Evolutionary conservation across 495 filamentous ascomycete species (phyloP), one percentile per base, ranked within the genome.

Genomic region (Apodospora peruviana): DNA sequence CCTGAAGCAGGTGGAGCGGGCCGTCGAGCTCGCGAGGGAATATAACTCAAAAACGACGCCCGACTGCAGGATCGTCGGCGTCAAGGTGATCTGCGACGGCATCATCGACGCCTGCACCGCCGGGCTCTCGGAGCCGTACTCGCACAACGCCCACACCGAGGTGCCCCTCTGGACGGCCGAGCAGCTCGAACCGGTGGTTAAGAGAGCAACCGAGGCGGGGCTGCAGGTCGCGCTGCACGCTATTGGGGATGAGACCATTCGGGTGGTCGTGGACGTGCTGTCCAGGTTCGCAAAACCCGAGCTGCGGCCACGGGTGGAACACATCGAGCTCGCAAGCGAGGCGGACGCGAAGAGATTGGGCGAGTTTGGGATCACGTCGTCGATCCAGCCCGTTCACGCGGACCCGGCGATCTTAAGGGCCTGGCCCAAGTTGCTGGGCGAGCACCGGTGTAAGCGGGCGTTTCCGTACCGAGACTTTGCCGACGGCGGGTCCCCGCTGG

Each of bases 81-180:
- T 85, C 55, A 86, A 86, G 51, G 65, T 86, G 18, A 85, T 86
- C 37, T 81, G 80, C 48, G 83, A 86, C 47, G 83, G 83, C 1
- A 79, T 85, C 8, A 69, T 86, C 38, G 83, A 86, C 49, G 80
- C 76, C 0, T 86, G 82, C 59, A 86, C 83, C 4, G 83, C 83
- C 0, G 80, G 75, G 3, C 62, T 86, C 24, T 62, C 69, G 4
- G 73, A 84, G 58, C 81, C 83, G 4, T 86, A 86, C 56, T 58
- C 70, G 11, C 68, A 69, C n/a, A 73, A 76, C 47, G 57, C 55
- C 4, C 57, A 68, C 29, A 59, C 58, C 3, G 64, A 70, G 36
- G 76, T 79, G 2, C 79, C 80, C 2, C 71, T 83, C 40, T 84
- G 81, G 81, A 74, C 73, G 5, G 48, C 60, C 1, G 63, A 67